Evolutionary conservation across 495 filamentous ascomycete genomes (phyloP).

Genomic region (Podospora tetraspora): DNA sequence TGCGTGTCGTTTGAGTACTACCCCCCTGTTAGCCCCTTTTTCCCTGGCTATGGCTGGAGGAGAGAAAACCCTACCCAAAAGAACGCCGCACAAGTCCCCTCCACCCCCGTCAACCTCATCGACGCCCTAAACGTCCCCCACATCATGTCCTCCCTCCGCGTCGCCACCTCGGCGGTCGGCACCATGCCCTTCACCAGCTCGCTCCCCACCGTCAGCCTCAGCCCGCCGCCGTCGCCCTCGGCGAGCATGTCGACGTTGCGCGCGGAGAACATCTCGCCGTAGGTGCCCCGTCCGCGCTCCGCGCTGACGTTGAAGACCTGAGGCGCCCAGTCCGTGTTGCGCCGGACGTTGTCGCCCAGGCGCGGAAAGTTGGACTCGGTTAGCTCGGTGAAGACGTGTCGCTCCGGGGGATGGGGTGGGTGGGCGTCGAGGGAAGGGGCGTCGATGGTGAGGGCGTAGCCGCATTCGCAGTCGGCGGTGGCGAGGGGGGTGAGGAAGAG

Average conservation of each 20-base stretch:
- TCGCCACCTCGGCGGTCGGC: constrained; percentile 55
- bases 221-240: constrained; percentile 9
- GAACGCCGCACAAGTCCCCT: constrained; percentile 70
- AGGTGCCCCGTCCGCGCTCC: constrained; percentile 51
- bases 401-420: constrained; percentile 14
- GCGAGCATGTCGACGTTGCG: constrained; percentile 43
- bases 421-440: background rate
- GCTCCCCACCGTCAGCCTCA: constrained; percentile 53
- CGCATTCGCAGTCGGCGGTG: constrained; percentile 62
- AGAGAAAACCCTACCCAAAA: constrained; percentile 55
- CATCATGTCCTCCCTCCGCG: constrained; percentile 51
- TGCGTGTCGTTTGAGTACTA: constrained; percentile 72
- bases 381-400: constrained; percentile 57
- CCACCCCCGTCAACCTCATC: constrained; percentile 53
- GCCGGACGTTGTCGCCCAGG: constrained; percentile 41
- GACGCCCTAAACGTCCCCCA: constrained; percentile 63
- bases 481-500: constrained; percentile 5
- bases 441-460: constrained; percentile 45
- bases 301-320: constrained; percentile 60
- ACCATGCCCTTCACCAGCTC: constrained; percentile 47
- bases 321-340: constrained; percentile 53
- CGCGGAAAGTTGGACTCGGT: constrained; percentile 65
- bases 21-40: background rate
- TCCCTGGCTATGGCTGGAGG: background rate
- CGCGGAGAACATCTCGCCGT: constrained; percentile 55